Percentiles rank a stretch among this genome's conserved stretches.
These are phyloP conservation scores for Alternaria conjuncta DNA, from an alignment of 2,329 filamentous ascomycete genomes.

Conservation along the genomic window DNA sequence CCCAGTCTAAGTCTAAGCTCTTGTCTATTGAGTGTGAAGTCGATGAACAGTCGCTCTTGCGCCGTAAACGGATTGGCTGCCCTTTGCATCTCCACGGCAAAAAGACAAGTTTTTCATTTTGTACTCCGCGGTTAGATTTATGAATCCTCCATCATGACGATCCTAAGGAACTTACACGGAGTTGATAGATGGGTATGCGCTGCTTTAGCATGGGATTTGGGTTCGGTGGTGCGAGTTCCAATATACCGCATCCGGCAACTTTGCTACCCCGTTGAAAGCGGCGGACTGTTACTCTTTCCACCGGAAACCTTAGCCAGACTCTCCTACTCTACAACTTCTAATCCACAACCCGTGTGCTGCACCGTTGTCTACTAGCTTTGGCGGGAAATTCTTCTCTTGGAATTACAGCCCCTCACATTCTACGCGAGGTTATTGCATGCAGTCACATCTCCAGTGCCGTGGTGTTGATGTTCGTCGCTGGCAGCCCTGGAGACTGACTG, in stretches of 20 bases:
- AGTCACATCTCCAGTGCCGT: too few relatives aligned
- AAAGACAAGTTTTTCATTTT: too few relatives aligned
- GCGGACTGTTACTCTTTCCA: not conserved
- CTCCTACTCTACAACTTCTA: slow-evolving; percentile 4
- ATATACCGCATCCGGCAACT: not conserved
- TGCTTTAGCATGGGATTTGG: too few relatives aligned
- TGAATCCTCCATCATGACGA: too few relatives aligned
- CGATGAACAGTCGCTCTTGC: not conserved
- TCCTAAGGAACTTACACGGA: too few relatives aligned
- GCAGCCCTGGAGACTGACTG: not conserved
- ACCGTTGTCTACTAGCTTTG: not conserved
- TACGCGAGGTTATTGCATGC: too few relatives aligned
- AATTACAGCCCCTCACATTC: too few relatives aligned
- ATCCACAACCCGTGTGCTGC: slow-evolving; percentile 21
- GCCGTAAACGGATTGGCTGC: not conserved
- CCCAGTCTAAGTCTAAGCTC: not conserved
- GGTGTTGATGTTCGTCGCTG: not conserved
- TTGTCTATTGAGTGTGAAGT: not conserved
- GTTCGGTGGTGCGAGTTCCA: too few relatives aligned
- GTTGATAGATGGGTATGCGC: too few relatives aligned
- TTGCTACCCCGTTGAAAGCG: not conserved
- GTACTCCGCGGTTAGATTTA: too few relatives aligned
- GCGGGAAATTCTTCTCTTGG: not conserved
- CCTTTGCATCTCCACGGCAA: not conserved
- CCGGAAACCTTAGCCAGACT: not conserved